phyloP scores from a whole-genome alignment of 2,329 filamentous ascomycete species.

The Cercospora sojina region DNA sequence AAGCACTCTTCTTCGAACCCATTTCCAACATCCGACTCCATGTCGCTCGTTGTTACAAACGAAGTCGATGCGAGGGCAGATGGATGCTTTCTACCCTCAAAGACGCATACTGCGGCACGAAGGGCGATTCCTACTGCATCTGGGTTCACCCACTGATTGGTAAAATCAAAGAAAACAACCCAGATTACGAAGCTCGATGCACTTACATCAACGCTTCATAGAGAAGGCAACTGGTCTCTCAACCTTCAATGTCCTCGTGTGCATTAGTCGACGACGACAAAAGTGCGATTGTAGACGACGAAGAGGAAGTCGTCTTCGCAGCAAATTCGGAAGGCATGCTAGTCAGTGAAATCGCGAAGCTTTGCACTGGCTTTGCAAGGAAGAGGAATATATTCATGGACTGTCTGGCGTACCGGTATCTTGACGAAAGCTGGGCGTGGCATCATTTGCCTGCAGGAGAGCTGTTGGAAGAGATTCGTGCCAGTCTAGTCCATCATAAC shows the following conservation, averaged over 20 bases:
- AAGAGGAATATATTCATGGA: background rate
- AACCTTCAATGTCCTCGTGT: background rate
- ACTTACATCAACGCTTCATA: slow-evolving; percentile 5
- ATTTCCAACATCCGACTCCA: background rate
- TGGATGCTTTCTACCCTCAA: background rate
- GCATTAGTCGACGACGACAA: background rate
- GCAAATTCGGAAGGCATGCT: background rate
- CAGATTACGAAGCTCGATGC: background rate
- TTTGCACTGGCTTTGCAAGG: background rate
- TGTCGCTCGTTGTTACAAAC: background rate
- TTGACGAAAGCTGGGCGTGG: background rate
- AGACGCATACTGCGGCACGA: background rate
- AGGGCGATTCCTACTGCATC: background rate
- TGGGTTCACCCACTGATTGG: background rate
- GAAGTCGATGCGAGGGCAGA: background rate
- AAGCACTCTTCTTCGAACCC: slow-evolving; percentile 16
- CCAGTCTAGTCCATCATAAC: background rate
- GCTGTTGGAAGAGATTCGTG: background rate
- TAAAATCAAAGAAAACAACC: background rate
- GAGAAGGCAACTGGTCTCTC: slow-evolving; percentile 5
- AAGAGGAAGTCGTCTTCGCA: background rate
- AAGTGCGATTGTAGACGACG: background rate
- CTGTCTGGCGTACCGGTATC: no score
- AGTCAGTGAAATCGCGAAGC: background rate
- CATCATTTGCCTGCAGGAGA: background rate